These are phyloP conservation scores for Prunus dulcis DNA, from an alignment of 306 rosid species.

Conservation along the genomic window DNA sequence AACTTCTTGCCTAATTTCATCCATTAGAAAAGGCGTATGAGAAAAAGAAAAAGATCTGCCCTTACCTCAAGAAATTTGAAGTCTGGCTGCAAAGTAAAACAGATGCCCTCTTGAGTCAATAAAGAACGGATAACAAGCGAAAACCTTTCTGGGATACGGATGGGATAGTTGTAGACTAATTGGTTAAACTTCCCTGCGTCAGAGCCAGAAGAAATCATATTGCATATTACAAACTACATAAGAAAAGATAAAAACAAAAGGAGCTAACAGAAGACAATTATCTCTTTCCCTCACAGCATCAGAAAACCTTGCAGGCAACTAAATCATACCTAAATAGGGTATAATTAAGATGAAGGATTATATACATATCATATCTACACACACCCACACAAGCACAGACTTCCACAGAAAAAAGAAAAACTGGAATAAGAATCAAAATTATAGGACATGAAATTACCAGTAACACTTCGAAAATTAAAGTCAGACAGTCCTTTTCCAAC, in stretches of 20 bases:
- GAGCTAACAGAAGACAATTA: constrained; percentile 15
- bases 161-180: constrained; percentile 96
- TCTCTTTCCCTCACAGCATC: constrained; percentile 6
- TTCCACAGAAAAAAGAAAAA: neutral
- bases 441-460: constrained; percentile 46
- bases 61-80: constrained; percentile 97
- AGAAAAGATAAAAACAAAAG: neutral
- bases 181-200: constrained; percentile 92
- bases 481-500: constrained; percentile 94
- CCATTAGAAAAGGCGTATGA: neutral
- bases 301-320: constrained; percentile 8
- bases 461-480: constrained; percentile 90
- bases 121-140: constrained; percentile 94
- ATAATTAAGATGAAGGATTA: too few species aligned
- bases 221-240: constrained; percentile 5
- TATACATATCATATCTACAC: neutral
- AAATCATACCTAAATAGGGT: neutral
- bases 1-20: neutral
- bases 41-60: constrained; percentile 11
- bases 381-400: neutral
- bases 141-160: constrained; percentile 97
- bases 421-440: neutral
- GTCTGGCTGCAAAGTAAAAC: constrained; percentile 85
- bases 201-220: constrained; percentile 15
- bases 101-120: constrained; percentile 98